A percentile compares a stretch with the other conserved stretches of the same genome.
These are phyloP conservation scores for Macrophomina phaseolina DNA, from an alignment of 2,329 filamentous ascomycete genomes.

Conservation along the genomic window DNA sequence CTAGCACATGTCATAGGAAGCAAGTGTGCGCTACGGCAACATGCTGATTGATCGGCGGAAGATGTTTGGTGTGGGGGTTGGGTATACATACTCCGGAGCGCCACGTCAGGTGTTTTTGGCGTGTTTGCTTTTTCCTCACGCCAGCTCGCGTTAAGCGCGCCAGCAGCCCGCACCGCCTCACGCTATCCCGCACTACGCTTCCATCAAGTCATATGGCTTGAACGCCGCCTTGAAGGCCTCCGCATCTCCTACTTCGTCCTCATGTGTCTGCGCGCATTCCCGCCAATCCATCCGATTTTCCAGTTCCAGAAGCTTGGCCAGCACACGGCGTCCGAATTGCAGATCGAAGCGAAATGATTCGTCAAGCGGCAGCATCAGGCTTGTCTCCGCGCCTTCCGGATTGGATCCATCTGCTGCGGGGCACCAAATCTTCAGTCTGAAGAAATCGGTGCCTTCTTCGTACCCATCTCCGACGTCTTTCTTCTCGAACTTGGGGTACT, in stretches of 20 bases:
- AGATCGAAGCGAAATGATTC: conserved; percentile 80
- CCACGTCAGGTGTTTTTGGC: conserved; percentile 24
- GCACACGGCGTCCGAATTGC: conserved; percentile 85
- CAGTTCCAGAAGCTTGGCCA: conserved; percentile 84
- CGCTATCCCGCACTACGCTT: conserved; percentile 28
- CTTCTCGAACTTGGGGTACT: conserved; percentile 60
- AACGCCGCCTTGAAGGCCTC: conserved; percentile 81
- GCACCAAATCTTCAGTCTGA: conserved; percentile 81
- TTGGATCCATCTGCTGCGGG: conserved; percentile 53
- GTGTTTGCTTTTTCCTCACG: conserved; percentile 22
- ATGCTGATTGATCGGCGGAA: not conserved
- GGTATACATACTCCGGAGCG: conserved; percentile 22
- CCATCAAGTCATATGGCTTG: conserved; percentile 79
- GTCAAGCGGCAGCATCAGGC: conserved; percentile 75
- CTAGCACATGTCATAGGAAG: conserved; percentile 1
- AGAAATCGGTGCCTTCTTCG: conserved; percentile 65
- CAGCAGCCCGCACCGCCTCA: conserved; percentile 16
- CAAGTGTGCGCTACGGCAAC: not conserved
- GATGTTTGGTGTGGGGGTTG: conserved; percentile 9
- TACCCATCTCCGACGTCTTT: conserved; percentile 49
- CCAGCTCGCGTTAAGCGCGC: conserved; percentile 10
- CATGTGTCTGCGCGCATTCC: conserved; percentile 76
- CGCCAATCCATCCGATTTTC: conserved; percentile 84
- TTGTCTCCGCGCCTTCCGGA: conserved; percentile 64
- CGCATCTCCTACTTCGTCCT: conserved; percentile 80